phyloP scores from a whole-genome alignment of 2,329 filamentous ascomycete genomes.

The Stagonosporopsis vannaccii region DNA sequence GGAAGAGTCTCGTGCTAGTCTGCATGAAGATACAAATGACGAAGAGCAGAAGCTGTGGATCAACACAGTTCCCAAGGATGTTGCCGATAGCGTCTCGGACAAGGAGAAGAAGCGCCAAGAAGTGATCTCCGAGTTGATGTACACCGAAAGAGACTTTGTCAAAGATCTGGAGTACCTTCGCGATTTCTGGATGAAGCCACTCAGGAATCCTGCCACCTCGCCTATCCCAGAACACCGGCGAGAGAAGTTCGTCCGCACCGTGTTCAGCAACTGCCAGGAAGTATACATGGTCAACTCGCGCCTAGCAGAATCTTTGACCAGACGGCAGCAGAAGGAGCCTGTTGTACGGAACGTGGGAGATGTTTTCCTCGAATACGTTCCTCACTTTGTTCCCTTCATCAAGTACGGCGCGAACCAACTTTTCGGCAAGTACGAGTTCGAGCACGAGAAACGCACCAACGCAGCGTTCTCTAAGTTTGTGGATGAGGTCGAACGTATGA shows the following conservation, averaged over 20 bases:
- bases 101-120: slow-evolving; percentile 97
- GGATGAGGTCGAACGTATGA: slow-evolving; percentile 93
- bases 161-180: slow-evolving; percentile 97
- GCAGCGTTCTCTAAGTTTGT: slow-evolving; percentile 87
- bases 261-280: slow-evolving; percentile 96
- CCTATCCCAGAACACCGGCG: slow-evolving; percentile 88
- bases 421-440: slow-evolving; percentile 97
- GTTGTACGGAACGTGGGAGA: slow-evolving; percentile 91
- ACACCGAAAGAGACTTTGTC: slow-evolving; percentile 97
- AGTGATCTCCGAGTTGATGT: slow-evolving; percentile 97
- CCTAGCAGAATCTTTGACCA: slow-evolving; percentile 86
- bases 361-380: slow-evolving; percentile 90
- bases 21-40: slow-evolving; percentile 87
- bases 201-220: slow-evolving; percentile 73
- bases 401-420: slow-evolving; percentile 94
- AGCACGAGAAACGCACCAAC: slow-evolving; percentile 91
- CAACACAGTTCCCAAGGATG: slow-evolving; percentile 94
- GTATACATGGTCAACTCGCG: slow-evolving; percentile 90
- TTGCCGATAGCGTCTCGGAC: slow-evolving; percentile 88
- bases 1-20: slow-evolving; percentile 71
- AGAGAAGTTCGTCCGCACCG: slow-evolving; percentile 89
- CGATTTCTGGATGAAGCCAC: slow-evolving; percentile 97
- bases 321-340: slow-evolving; percentile 86
- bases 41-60: slow-evolving; percentile 99
- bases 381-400: slow-evolving; percentile 94